Evolutionary conservation across 2,329 filamentous ascomycete species (phyloP).

Genomic region (Diplodia seriata): DNA sequence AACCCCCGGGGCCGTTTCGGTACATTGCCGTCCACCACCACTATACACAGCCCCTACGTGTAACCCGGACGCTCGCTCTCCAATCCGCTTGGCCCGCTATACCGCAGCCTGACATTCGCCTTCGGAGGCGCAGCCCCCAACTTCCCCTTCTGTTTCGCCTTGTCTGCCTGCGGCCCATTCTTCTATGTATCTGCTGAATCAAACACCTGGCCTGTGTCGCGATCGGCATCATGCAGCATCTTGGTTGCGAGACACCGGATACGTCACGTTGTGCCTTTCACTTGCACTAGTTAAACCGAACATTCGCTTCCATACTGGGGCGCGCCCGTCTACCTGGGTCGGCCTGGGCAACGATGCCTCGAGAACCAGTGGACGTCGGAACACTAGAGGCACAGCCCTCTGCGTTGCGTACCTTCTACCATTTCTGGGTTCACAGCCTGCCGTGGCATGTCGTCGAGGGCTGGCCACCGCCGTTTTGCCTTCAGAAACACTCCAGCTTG

Average conservation of each 20-base stretch:
- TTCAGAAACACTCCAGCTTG: not conserved
- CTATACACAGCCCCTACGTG: slow-evolving; percentile 23
- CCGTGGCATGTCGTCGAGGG: not conserved
- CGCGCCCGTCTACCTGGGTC: not conserved
- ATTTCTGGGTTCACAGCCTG: not conserved
- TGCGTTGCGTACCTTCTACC: slow-evolving; percentile 3
- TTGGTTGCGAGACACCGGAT: not conserved
- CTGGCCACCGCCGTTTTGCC: not conserved
- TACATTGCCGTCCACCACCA: not conserved
- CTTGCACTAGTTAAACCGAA: not conserved
- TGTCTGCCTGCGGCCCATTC: slow-evolving; percentile 5
- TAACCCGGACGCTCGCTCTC: not conserved
- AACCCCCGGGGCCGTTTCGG: slow-evolving; percentile 15
- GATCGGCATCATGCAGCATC: slow-evolving; percentile 17
- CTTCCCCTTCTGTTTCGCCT: not conserved
- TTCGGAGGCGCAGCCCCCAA: not conserved
- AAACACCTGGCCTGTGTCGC: not conserved
- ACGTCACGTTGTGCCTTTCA: slow-evolving; percentile 9
- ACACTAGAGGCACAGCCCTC: slow-evolving; percentile 6
- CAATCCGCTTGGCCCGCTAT: not conserved
- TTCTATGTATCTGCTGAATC: not conserved
- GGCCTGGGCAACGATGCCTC: not conserved
- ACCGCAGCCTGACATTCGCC: slow-evolving; percentile 12
- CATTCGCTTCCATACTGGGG: not conserved
- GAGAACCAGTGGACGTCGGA: not conserved